phyloP scores from a whole-genome alignment of 2,329 filamentous ascomycete species.

The Knufia petricola region DNA sequence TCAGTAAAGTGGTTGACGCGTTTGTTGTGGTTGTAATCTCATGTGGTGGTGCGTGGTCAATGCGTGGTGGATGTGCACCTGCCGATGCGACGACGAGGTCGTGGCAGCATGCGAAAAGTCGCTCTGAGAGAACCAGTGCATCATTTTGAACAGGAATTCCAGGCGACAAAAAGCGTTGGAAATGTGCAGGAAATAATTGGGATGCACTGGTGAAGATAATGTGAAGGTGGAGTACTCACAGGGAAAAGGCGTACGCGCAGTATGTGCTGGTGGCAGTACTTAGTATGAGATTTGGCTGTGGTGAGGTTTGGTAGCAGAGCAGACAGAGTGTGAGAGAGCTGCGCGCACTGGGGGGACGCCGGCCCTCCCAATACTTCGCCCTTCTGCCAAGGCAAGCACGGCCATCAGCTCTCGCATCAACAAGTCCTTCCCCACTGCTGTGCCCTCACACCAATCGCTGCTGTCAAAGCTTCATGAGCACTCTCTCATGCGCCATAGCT shows the following conservation, averaged over 20 bases:
- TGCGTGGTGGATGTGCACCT: conserved; percentile 11
- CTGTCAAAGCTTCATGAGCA: conserved; percentile 62
- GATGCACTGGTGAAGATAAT: conserved; percentile 15
- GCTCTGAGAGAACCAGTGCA: conserved; percentile 14
- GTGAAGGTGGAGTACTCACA: conserved; percentile 12
- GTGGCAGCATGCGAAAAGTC: conserved; percentile 13
- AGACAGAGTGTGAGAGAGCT: conserved; percentile 10
- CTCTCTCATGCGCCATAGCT: conserved; percentile 51
- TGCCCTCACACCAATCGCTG: conserved; percentile 5
- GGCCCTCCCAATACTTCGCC: conserved; percentile 2
- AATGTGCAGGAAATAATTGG: conserved; percentile 11
- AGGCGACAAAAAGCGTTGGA: conserved; percentile 12
- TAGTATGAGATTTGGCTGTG: conserved; percentile 13
- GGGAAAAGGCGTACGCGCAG: conserved; percentile 5
- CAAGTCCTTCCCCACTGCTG: background rate
- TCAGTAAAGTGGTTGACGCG: background rate
- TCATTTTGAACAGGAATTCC: conserved; percentile 21
- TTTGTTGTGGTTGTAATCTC: conserved; percentile 30
- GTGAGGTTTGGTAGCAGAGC: conserved; percentile 9
- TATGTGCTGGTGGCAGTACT: conserved; percentile 10
- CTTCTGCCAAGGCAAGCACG: conserved; percentile 8
- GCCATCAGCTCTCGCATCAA: conserved; percentile 10
- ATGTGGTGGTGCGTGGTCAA: conserved; percentile 18
- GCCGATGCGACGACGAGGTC: conserved; percentile 22
- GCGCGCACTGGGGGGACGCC: conserved; percentile 6